A percentile compares a stretch with the other conserved stretches of the same genome.
Conservation (phyloP, 768 basidiomycete species). For the Lentinula sp. region DNA sequence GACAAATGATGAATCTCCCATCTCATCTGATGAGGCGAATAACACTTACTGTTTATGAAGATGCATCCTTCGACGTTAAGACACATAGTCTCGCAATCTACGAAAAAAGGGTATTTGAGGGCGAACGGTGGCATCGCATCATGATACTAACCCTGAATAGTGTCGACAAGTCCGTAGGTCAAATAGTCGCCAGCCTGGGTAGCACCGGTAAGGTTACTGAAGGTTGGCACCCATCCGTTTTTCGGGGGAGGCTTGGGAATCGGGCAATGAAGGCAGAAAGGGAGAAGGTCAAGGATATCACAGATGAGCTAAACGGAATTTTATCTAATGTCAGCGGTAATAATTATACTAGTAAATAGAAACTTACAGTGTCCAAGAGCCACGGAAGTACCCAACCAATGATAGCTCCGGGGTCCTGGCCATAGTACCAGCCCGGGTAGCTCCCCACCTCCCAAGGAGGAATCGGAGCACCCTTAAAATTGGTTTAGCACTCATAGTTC, state of each 20-base stretch:
- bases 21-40: neutral
- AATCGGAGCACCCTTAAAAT: slow-evolving; percentile 27
- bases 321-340: neutral
- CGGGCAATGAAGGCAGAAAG: slow-evolving; percentile 21
- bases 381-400: neutral
- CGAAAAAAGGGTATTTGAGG: neutral
- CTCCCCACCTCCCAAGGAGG: slow-evolving; percentile 26
- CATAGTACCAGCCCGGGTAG: slow-evolving; percentile 34
- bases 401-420: slow-evolving; percentile 10
- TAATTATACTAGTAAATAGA: no score
- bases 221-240: slow-evolving; percentile 19
- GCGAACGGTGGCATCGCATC: neutral
- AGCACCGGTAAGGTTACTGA: slow-evolving; percentile 24
- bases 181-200: slow-evolving; percentile 25
- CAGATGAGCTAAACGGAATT: slow-evolving; percentile 14
- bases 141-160: slow-evolving; percentile 17
- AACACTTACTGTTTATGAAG: slow-evolving; percentile 25
- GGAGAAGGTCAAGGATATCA: slow-evolving; percentile 19
- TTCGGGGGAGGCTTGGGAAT: slow-evolving; percentile 1
- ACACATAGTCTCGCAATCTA: slow-evolving; percentile 28
- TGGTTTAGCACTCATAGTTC: neutral
- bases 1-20: neutral
- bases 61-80: slow-evolving; percentile 22
- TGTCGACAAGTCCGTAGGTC: slow-evolving; percentile 31
- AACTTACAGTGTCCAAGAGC: neutral